Conservation (phyloP, 108 stramenopile genomes). For the Nitzschia sp. region DNA sequence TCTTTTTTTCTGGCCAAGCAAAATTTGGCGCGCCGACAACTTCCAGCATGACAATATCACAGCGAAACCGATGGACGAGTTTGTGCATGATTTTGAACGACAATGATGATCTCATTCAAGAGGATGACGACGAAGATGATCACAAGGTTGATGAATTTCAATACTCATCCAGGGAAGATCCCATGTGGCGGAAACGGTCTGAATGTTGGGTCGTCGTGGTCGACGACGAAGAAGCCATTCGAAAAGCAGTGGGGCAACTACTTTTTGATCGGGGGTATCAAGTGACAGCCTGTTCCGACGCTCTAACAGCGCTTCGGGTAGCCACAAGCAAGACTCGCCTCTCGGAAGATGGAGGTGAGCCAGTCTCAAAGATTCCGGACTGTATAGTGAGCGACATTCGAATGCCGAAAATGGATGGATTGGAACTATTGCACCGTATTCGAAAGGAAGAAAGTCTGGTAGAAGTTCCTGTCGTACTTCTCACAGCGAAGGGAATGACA, state of each 20-base stretch:
- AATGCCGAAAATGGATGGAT: constrained; percentile 69
- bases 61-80: too few relatives aligned
- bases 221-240: constrained; percentile 79
- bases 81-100: background rate
- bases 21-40: too few relatives aligned
- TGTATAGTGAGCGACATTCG: constrained; percentile 60
- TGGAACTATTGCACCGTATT: constrained; percentile 62
- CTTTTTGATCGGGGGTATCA: constrained; percentile 70
- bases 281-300: constrained; percentile 76
- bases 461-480: constrained; percentile 70
- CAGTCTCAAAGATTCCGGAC: constrained; percentile 34
- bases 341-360: background rate
- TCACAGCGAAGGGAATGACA: constrained; percentile 74
- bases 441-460: constrained; percentile 49
- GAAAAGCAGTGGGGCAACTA: constrained; percentile 67
- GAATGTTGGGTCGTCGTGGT: constrained; percentile 63
- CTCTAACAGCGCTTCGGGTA: constrained; percentile 50
- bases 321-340: constrained; percentile 29
- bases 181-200: constrained; percentile 10
- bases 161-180: background rate
- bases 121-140: background rate
- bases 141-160: constrained; percentile 1
- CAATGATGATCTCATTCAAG: background rate
- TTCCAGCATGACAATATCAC: too few relatives aligned
- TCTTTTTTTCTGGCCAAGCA: too few relatives aligned